Evolutionary conservation across 306 rosid genomes (phyloP).

Genomic region (Cyclanthera cordifolia): DNA sequence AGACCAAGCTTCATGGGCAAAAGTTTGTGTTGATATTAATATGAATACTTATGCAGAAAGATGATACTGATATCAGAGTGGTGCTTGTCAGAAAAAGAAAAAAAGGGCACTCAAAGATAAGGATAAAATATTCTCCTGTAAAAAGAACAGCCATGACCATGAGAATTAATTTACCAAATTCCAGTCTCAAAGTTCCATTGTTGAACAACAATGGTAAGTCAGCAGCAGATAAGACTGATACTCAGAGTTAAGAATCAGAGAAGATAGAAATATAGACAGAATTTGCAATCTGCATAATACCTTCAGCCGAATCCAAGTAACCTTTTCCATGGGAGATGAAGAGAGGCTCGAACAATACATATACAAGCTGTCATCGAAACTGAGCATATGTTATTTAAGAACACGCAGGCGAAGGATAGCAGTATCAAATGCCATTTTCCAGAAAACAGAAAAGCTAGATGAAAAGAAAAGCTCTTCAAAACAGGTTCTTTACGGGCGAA

Average conservation of each 20-base stretch:
- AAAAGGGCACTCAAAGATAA: constrained; percentile 15
- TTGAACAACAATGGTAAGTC: constrained; percentile 18
- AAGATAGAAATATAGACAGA: neutral
- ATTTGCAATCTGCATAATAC: neutral
- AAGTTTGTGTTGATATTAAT: neutral
- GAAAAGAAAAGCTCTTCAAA: constrained; percentile 17
- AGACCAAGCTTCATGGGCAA: neutral
- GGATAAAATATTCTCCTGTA: constrained; percentile 13
- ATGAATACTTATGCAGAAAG: constrained; percentile 20
- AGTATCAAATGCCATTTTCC: neutral
- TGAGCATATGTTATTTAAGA: neutral
- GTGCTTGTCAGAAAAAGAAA: constrained; percentile 23
- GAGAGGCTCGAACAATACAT: neutral
- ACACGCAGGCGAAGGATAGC: neutral
- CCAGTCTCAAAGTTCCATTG: constrained; percentile 22
- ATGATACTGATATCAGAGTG: constrained; percentile 16
- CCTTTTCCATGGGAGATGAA: neutral
- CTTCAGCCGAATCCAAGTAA: neutral
- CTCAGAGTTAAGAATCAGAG: neutral
- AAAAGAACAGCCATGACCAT: constrained; percentile 23
- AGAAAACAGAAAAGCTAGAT: neutral
- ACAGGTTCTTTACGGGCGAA: constrained; percentile 6
- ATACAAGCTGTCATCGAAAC: neutral
- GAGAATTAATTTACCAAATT: constrained; percentile 20
- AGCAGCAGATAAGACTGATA: constrained; percentile 15